Conservation (phyloP, 1,139 yeast species). For the Geotrichum cucujoidarum region DNA sequence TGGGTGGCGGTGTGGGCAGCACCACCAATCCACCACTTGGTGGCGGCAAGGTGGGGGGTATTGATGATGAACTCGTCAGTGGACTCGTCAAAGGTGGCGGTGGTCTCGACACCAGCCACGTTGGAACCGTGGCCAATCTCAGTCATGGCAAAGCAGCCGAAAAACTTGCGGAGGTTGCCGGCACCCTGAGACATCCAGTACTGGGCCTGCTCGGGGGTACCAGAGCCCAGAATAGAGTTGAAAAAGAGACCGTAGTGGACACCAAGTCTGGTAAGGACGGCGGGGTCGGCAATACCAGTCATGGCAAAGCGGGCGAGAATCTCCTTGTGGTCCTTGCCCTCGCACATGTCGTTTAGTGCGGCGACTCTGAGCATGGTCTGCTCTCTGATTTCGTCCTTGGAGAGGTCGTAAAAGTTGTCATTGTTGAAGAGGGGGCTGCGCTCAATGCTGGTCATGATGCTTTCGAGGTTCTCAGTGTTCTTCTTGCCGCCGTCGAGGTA, state of each 20-base stretch:
- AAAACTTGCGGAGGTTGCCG: slow-evolving; percentile 54
- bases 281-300: slow-evolving; percentile 48
- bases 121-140: slow-evolving; percentile 93
- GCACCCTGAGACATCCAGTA: slow-evolving; percentile 78
- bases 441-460: slow-evolving; percentile 42
- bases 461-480: slow-evolving; percentile 42
- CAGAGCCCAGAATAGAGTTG: slow-evolving; percentile 63
- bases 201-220: slow-evolving; percentile 51
- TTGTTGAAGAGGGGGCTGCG: slow-evolving; percentile 49
- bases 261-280: slow-evolving; percentile 58
- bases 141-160: slow-evolving; percentile 91
- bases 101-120: slow-evolving; percentile 84
- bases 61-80: slow-evolving; percentile 65
- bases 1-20: slow-evolving; percentile 94
- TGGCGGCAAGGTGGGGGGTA: slow-evolving; percentile 85
- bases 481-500: slow-evolving; percentile 49
- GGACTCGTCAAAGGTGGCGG: slow-evolving; percentile 66
- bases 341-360: slow-evolving; percentile 43
- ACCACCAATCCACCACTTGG: slow-evolving; percentile 98
- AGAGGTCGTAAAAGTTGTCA: slow-evolving; percentile 45
- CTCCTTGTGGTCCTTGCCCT: slow-evolving; percentile 34
- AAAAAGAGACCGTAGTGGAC: slow-evolving; percentile 67
- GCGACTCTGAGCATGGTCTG: slow-evolving; percentile 45
- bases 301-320: slow-evolving; percentile 30
- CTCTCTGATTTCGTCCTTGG: slow-evolving; percentile 46